Evolutionary conservation across 2,329 filamentous ascomycete genomes (phyloP).

Genomic region (Talaromyces rugulosus): DNA sequence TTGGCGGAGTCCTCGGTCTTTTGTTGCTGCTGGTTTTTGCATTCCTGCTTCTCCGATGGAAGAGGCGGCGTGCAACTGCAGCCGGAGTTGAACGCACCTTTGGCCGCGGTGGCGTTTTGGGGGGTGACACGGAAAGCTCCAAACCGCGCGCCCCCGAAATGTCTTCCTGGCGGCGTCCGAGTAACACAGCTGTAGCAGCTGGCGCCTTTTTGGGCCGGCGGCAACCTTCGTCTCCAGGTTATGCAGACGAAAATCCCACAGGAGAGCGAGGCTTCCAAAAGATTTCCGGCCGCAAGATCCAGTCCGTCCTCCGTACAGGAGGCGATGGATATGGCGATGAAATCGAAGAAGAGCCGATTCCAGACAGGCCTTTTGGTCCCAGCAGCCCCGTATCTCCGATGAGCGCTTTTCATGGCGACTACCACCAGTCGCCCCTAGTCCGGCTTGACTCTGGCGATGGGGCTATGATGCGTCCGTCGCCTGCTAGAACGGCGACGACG

Average conservation of each 20-base stretch:
- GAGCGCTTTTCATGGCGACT: slow-evolving; percentile 5
- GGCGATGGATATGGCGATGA: slow-evolving; percentile 44
- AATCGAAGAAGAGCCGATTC: slow-evolving; percentile 22
- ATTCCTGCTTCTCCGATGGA: slow-evolving; percentile 21
- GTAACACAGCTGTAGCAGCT: slow-evolving; percentile 34
- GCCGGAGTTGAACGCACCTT: slow-evolving; percentile 12
- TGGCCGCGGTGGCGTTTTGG: slow-evolving; percentile 17
- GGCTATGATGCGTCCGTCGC: slow-evolving; percentile 39
- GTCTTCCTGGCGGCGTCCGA: slow-evolving; percentile 35
- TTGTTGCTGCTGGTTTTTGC: slow-evolving; percentile 47
- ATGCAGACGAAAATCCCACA: slow-evolving; percentile 28
- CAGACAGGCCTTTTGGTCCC: slow-evolving; percentile 14
- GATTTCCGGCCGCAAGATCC: slow-evolving; percentile 46
- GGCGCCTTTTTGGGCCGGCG: slow-evolving; percentile 39
- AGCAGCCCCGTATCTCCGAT: slow-evolving; percentile 14
- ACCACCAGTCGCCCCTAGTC: slow-evolving; percentile 21
- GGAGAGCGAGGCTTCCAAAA: slow-evolving; percentile 48
- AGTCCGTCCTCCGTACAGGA: slow-evolving; percentile 42
- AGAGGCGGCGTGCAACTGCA: slow-evolving; percentile 10
- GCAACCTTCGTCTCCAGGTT: slow-evolving; percentile 28
- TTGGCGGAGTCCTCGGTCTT: slow-evolving; percentile 57
- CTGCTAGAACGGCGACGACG: slow-evolving; percentile 40
- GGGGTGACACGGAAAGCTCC: slow-evolving; percentile 17
- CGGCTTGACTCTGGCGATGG: slow-evolving; percentile 25
- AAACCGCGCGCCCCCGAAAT: slow-evolving; percentile 22